Percentiles rank a stretch among this genome's conserved stretches.
phyloP scores from a whole-genome alignment of 805 yeast genomes.

The Saccharomycopsis microspora region DNA sequence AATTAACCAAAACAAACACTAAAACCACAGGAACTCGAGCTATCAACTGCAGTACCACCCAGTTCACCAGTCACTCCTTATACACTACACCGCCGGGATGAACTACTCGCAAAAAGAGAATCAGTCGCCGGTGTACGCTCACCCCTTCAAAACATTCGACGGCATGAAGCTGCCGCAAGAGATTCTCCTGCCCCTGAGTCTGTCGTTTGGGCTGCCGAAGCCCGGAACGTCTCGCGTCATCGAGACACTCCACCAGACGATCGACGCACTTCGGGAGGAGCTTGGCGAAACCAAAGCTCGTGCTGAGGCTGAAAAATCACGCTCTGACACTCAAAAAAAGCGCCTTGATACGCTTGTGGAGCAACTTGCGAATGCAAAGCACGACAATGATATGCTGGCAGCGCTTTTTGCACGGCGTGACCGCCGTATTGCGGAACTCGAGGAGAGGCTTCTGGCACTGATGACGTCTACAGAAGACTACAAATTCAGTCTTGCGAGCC shows the following conservation, averaged over 20 bases:
- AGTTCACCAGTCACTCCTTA: not conserved
- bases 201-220: conserved; percentile 11
- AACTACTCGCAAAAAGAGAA: conserved; percentile 11
- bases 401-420: conserved; percentile 62
- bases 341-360: conserved; percentile 47
- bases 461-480: conserved; percentile 35
- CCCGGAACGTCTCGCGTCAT: conserved; percentile 17
- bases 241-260: conserved; percentile 28
- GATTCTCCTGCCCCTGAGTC: conserved; percentile 2
- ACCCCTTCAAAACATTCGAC: not conserved
- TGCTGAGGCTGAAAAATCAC: conserved; percentile 39
- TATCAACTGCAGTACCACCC: not conserved
- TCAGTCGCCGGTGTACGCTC: not conserved
- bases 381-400: conserved; percentile 65
- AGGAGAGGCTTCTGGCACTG: conserved; percentile 40
- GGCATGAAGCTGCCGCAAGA: conserved; percentile 9
- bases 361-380: conserved; percentile 59
- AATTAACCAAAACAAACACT: no score
- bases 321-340: conserved; percentile 33
- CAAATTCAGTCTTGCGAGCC: conserved; percentile 36
- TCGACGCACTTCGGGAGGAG: conserved; percentile 42
- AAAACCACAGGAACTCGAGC: no score
- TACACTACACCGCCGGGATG: not conserved
- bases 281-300: conserved; percentile 27
- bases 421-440: conserved; percentile 55